Evolutionary conservation across 140 eudicot genomes (phyloP).

Genomic region (Senecio squalidus): DNA sequence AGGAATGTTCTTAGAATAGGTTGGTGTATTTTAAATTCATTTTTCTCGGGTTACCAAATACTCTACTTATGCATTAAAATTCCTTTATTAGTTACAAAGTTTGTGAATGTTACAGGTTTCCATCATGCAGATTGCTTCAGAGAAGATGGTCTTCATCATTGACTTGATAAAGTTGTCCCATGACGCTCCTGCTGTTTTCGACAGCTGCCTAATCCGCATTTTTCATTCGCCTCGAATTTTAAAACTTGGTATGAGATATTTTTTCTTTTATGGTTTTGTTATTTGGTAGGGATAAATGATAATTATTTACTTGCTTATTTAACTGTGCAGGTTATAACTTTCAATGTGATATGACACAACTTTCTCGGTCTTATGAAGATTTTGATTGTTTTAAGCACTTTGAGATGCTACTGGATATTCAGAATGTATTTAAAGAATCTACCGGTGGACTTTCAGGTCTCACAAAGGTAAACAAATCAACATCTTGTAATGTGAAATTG

Average conservation of each 20-base stretch:
- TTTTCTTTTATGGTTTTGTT: background rate
- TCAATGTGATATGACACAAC: conserved; percentile 79
- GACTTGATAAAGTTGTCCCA: conserved; percentile 74
- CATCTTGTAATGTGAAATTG: background rate
- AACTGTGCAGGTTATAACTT: conserved; percentile 71
- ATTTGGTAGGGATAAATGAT: background rate
- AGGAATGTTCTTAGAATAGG: background rate
- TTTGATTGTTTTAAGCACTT: conserved; percentile 76
- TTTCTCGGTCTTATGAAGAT: conserved; percentile 62
- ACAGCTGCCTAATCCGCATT: conserved; percentile 72
- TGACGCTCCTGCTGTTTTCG: conserved; percentile 62
- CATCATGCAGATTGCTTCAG: conserved; percentile 94
- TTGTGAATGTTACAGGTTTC: conserved; percentile 72
- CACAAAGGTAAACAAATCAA: conserved; percentile 56
- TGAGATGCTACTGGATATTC: conserved; percentile 95
- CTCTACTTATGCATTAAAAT: background rate
- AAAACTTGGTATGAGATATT: conserved; percentile 70
- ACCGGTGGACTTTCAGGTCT: conserved; percentile 92
- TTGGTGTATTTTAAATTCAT: background rate
- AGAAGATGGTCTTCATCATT: conserved; percentile 71
- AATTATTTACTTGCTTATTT: conserved; percentile 5
- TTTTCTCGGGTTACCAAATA: background rate
- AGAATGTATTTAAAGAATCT: conserved; percentile 76
- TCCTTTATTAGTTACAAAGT: conserved; percentile 2
- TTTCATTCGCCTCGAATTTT: conserved; percentile 78